Conservation (phyloP, 768 basidiomycete species). For the Lactifluus hygrophoroides region DNA sequence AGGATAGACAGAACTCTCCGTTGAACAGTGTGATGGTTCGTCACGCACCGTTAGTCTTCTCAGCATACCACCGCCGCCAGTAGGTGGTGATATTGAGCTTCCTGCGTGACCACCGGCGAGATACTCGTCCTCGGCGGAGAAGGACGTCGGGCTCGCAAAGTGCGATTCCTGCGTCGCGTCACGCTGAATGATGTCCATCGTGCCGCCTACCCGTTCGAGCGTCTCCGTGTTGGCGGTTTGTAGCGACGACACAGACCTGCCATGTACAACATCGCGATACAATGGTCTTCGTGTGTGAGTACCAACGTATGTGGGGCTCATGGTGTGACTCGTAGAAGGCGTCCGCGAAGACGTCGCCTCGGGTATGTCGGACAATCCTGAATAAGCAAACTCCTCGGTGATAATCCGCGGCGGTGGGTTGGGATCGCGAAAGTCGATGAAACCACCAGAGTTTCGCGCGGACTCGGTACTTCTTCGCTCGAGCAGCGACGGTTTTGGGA, state of each 20-base stretch:
- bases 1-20: background rate
- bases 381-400: constrained; percentile 42
- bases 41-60: constrained; percentile 3
- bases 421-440: constrained; percentile 66
- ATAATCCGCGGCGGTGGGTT: constrained; percentile 61
- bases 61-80: background rate
- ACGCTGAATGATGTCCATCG: constrained; percentile 62
- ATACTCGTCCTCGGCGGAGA: constrained; percentile 6
- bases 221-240: constrained; percentile 64
- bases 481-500: constrained; percentile 56
- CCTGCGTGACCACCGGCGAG: background rate
- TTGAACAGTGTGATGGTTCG: constrained; percentile 4
- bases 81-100: background rate
- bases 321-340: background rate
- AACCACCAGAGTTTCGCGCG: constrained; percentile 19
- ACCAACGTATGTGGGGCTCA: background rate
- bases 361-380: constrained; percentile 20
- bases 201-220: constrained; percentile 55
- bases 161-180: constrained; percentile 18
- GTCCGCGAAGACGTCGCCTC: constrained; percentile 7
- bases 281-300: constrained; percentile 16
- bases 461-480: constrained; percentile 44
- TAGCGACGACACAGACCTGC: constrained; percentile 36
- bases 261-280: constrained; percentile 26
- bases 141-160: background rate